Conservation (phyloP, 2,329 filamentous ascomycete genomes). For the Pseudogymnoascus sp. region DNA sequence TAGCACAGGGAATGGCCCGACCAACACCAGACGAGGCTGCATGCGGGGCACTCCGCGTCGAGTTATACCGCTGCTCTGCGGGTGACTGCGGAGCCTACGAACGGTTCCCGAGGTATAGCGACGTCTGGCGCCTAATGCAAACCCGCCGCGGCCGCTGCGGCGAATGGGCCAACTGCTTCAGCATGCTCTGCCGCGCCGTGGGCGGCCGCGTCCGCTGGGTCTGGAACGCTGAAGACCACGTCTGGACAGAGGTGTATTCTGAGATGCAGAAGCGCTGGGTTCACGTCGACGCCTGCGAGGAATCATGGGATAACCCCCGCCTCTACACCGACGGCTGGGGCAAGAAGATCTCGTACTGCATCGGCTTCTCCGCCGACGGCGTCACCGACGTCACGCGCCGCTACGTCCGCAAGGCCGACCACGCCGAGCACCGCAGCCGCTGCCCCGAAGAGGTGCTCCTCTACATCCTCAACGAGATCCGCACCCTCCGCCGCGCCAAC, state of each 20-base stretch:
- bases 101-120: constrained; percentile 86
- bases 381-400: constrained; percentile 57
- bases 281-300: constrained; percentile 93
- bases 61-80: constrained; percentile 81
- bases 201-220: constrained; percentile 91
- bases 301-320: constrained; percentile 87
- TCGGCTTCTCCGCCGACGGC: constrained; percentile 89
- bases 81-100: constrained; percentile 68
- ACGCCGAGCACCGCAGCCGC: constrained; percentile 64
- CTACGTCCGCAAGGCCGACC: constrained; percentile 62
- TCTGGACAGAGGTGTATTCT: constrained; percentile 97
- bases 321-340: constrained; percentile 93
- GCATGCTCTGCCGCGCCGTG: constrained; percentile 91
- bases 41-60: constrained; percentile 76
- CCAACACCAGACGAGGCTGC: constrained; percentile 84
- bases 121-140: constrained; percentile 87
- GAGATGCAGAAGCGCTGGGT: constrained; percentile 90
- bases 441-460: constrained; percentile 85
- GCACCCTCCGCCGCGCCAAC: constrained; percentile 70
- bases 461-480: constrained; percentile 88
- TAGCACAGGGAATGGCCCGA: constrained; percentile 72
- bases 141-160: constrained; percentile 78
- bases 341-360: constrained; percentile 93
- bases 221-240: constrained; percentile 95
- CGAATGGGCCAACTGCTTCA: constrained; percentile 98